Evolutionary conservation across 768 basidiomycete species (phyloP).

Genomic region (Hygrocybe coccinea): DNA sequence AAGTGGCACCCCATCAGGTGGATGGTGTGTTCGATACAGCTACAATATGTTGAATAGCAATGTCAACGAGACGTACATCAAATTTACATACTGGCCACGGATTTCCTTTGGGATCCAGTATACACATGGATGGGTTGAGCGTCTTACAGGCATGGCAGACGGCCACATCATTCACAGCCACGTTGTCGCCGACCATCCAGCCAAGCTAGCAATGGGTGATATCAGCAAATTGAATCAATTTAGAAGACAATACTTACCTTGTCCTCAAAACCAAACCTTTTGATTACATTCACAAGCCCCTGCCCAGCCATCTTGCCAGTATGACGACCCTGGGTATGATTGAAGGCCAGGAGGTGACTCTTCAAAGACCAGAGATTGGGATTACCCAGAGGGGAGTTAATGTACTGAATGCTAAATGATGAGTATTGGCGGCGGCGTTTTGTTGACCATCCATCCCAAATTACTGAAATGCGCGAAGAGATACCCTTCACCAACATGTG

Average conservation of each 20-base stretch:
- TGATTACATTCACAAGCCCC: constrained; percentile 11
- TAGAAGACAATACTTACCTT: constrained; percentile 9
- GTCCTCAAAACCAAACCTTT: constrained; percentile 10
- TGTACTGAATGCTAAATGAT: constrained; percentile 13
- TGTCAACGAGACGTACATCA: no score
- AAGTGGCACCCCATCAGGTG: constrained; percentile 14
- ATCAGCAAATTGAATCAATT: no score
- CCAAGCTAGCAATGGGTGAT: background rate
- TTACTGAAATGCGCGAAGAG: constrained; percentile 7
- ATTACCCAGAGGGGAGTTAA: constrained; percentile 4
- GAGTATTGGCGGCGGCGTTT: constrained; percentile 10
- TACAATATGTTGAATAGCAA: background rate
- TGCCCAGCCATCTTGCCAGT: constrained; percentile 15
- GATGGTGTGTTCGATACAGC: constrained; percentile 16
- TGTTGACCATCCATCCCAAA: constrained; percentile 17
- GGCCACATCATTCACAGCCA: background rate
- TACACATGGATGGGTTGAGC: background rate
- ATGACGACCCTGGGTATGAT: constrained; percentile 11
- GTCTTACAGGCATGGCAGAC: background rate
- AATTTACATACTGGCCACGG: background rate
- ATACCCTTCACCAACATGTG: constrained; percentile 6
- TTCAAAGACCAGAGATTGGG: constrained; percentile 12
- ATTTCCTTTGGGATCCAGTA: no score
- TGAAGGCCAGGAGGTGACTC: constrained; percentile 13
- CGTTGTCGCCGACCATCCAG: background rate